These are phyloP conservation scores for Globisporangium paroecandrum DNA, from an alignment of 352 stramenopile genomes.

Conservation along the genomic window DNA sequence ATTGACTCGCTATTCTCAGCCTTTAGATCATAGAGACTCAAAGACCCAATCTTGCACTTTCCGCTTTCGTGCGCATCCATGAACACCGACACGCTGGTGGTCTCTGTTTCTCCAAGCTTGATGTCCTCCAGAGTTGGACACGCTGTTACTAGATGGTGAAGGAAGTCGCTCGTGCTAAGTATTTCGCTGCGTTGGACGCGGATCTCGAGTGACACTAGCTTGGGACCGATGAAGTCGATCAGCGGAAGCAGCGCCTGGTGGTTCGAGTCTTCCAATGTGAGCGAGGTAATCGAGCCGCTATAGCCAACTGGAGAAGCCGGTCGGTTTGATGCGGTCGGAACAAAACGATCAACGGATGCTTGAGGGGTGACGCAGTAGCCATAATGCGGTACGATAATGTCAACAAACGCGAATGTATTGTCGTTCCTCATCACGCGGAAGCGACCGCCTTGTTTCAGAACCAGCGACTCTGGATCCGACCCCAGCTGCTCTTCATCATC, in stretches of 20 bases:
- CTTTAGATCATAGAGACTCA: not conserved
- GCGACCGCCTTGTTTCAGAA: slow-evolving; percentile 4
- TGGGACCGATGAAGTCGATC: not conserved
- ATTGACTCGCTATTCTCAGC: not conserved
- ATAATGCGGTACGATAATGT: slow-evolving; percentile 1
- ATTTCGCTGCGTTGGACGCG: too few species aligned
- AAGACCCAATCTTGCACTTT: not conserved
- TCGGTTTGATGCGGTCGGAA: not conserved
- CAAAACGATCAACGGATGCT: not conserved
- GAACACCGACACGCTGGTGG: not conserved
- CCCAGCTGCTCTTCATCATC: not conserved
- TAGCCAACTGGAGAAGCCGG: not conserved
- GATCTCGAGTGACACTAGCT: not conserved
- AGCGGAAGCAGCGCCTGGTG: not conserved
- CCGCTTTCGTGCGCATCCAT: not conserved
- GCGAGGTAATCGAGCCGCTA: not conserved
- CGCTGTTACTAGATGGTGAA: too few species aligned
- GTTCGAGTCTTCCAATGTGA: not conserved
- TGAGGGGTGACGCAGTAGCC: slow-evolving; percentile 2
- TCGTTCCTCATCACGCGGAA: slow-evolving; percentile 7
- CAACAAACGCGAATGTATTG: not conserved
- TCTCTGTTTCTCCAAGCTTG: too few species aligned
- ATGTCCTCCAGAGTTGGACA: too few species aligned
- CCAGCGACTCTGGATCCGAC: not conserved
- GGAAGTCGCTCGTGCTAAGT: too few species aligned